Evolutionary conservation across 2,329 filamentous ascomycete genomes (phyloP), one percentile per base, ranked within the genome.

Genomic region (Pseudomassariella vexata): DNA sequence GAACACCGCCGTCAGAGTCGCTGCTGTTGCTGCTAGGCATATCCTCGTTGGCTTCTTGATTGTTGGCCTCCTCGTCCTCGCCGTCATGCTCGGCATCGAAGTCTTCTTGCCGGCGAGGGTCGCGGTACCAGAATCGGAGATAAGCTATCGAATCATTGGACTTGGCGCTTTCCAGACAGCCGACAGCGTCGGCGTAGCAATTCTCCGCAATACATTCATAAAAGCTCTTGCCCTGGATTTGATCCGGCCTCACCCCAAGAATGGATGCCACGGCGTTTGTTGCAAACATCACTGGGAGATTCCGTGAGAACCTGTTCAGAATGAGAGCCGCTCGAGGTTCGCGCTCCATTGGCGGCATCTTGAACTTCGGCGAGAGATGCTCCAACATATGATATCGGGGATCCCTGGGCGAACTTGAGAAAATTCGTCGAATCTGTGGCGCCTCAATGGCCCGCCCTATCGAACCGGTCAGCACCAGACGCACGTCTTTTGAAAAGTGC

Each of bases 71-170:
- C 15, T 69, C 66, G 24, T 66, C 66, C 22, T 59, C 65, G 6
- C 60, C 62, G 19, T 63, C 61, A 22, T 60, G 56, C 8, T 65
- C 58, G 12, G 56, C 54, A 24, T 62, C 53, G 9, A 68, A 59
- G 30, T 74, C 68, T 34, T 73, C 69, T 18, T 67, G 69, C 35
- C 71, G 64, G 19, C 81, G 69, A 12, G 85, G 85, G 51, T 92
- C 82, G 32, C 84, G 73, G 49, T 84, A 90, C 73, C 79, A 85
- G 55, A 94, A 94, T 12, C 87, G 82, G 37, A 94, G 66, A 48
- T 94, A 94, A 2, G 87, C 86, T 48, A 94, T 92, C 2, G 87
- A 94, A 53, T 94, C 85, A 47, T 94, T 94, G 18, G 82, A 82
- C 54, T 94, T 94, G 15, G 87, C 86, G 43, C 82, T 83, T 56